Base-by-base conservation (phyloP, 192 early-diverging fungal genomes). In the Mortierella antarctica region DNA sequence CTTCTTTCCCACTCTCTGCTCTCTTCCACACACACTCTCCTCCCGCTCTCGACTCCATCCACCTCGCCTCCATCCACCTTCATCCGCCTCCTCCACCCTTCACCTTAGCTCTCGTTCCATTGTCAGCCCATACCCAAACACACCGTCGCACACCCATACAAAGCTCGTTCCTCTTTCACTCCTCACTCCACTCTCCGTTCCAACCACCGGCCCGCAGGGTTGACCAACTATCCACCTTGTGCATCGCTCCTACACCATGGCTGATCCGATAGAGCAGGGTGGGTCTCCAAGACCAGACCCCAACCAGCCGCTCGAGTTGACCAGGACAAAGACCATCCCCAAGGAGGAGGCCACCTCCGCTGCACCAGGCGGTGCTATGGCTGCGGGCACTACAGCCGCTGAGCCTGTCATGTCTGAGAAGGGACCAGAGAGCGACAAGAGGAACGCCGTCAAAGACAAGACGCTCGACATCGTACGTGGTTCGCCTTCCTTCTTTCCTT, bases 381-480 rank as follows among this genome's bases (percentile, higher is more conserved):
- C 53, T 18, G 53, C 15, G 45, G 31, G 45, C 49, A 56, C 42
- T 20, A 50, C 17, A 1, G 8, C 53, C 7, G 3, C 53, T 18
- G 53, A 55, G 45, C 62, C 62, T 14, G 48, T 39, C 15, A 60
- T 51, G 23, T 45, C n/a, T 0, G 74, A 76, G 42, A 62, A 76
- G 41, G 4, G 14, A 5, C 48, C 49, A 3, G 51, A 2, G 13
- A 48, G n/a, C 1, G 58, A 65, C 17, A 63, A 65, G 42, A 65
- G 53, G 45, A 14, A 15, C 2, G 49, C 10, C 17, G 48, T 41
- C 46, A 60, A 71, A 31, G 68, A 79, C 0, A 79, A 79, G 48
- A 52, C 57, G 1, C 62, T 79, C 42, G 75, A 71, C 62, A 79
- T 79, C 55, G 75, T 71, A 79, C 66, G 69, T 13, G 8, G 0